Base-by-base conservation (phyloP, 2,329 filamentous ascomycete genomes). In the Shiraia bambusicola region DNA sequence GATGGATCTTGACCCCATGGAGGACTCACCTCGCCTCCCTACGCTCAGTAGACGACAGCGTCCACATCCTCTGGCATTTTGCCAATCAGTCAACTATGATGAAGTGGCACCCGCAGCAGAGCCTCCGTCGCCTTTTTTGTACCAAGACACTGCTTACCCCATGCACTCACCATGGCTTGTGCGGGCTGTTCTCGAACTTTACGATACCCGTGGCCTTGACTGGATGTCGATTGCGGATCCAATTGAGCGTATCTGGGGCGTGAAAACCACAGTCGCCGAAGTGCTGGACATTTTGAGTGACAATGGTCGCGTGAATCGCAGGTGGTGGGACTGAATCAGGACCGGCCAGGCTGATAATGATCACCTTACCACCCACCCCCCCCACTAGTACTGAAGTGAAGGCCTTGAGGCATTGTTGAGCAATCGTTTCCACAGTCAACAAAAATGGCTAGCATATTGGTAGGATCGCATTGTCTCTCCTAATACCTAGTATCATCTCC, bases 151-250 rank as follows among this genome's bases (percentile, higher is more conserved):
- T 1, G 43, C 38, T 9, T 53, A 46, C 12, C 53, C 56, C 1
- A 65, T 63, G 58, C 58, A 60, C 34, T 61, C 63, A 28, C 65
- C 65, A 11, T 67, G 59, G 63, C 59, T 70, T 11, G 66, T 69
- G 5, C 50, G 60, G 10, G 55, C 64, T 6, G 66, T 70, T 11
- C 57, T 70, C 8, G 62, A 68, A 35, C 44, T 69, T 42, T 60
- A 59, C 40, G 67, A 70, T 40, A 56, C 62, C 6, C 48, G 61
- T 3, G 52, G 61, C 0, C 48, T 67, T n/a, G 59, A 61, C 37
- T 70, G 67, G 67, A 68, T 56, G 53, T 57, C 52, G n/a, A 67
- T 70, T 33, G 60, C 63, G 4, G 63, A 63, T 36, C 57, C 60
- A 8, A 52, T 70, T 30, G 54, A 59, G 51, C 49, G 65, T 16